Conservation (phyloP, 768 basidiomycete genomes). For the Calocera cornea region DNA sequence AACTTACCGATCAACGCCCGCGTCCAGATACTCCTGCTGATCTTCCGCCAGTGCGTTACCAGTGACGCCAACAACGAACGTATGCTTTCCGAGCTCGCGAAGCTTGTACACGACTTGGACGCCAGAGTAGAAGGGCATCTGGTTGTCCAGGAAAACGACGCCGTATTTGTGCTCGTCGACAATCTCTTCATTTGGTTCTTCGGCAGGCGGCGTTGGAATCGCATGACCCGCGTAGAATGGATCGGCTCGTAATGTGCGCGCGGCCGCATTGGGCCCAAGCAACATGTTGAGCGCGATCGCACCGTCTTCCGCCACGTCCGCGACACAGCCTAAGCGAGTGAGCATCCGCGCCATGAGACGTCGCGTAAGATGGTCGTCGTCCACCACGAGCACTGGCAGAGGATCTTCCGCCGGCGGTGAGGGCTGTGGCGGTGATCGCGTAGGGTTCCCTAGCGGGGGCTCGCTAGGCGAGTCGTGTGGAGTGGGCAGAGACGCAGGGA, state of each 20-base stretch:
- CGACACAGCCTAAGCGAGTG: slow-evolving; percentile 60
- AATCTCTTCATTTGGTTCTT: neutral
- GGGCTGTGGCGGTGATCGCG: neutral
- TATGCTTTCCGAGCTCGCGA: slow-evolving; percentile 46
- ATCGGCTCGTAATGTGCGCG: neutral
- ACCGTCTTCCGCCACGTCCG: slow-evolving; percentile 76
- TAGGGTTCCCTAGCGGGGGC: neutral
- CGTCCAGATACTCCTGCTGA: slow-evolving; percentile 61
- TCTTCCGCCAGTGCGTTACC: slow-evolving; percentile 44
- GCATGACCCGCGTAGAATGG: neutral
- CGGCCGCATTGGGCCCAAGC: slow-evolving; percentile 26
- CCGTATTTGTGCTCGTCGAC: slow-evolving; percentile 23
- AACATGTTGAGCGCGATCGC: slow-evolving; percentile 62
- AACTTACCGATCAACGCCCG: slow-evolving; percentile 45
- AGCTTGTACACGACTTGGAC: slow-evolving; percentile 51
- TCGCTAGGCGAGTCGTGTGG: neutral
- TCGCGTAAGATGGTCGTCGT: slow-evolving; percentile 70
- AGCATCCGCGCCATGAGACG: slow-evolving; percentile 69
- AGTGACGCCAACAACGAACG: slow-evolving; percentile 47
- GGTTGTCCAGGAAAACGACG: slow-evolving; percentile 51
- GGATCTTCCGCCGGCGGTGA: slow-evolving; percentile 21
- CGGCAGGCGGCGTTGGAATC: neutral
- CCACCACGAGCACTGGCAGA: slow-evolving; percentile 62
- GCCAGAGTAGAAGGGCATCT: slow-evolving; percentile 65
- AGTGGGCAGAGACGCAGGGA: neutral